Conservation (phyloP, 768 basidiomycete species). For the Neoboletus magnificus region DNA sequence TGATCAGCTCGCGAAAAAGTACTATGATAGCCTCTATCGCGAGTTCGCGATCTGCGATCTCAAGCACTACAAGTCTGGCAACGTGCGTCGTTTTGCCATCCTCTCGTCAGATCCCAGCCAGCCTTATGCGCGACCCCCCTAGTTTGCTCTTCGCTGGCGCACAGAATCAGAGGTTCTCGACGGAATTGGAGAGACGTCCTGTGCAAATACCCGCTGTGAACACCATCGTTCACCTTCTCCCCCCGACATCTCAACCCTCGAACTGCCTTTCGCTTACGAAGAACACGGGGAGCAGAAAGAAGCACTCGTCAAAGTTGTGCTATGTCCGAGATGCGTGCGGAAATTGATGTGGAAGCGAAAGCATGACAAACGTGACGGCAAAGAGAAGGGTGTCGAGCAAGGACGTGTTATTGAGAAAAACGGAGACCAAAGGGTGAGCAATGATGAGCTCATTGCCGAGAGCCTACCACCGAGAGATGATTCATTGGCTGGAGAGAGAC, state of each 20-base stretch:
- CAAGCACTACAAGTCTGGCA: slow-evolving; percentile 93
- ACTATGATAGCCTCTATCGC: slow-evolving; percentile 83
- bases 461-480: not conserved
- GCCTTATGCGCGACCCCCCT: not conserved
- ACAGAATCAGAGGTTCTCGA: slow-evolving; percentile 87
- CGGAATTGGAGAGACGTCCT: slow-evolving; percentile 82
- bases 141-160: slow-evolving; percentile 93
- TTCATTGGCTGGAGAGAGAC: not conserved
- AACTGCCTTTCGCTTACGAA: slow-evolving; percentile 85
- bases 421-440: not conserved
- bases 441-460: not conserved
- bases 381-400: not conserved
- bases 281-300: slow-evolving; percentile 74
- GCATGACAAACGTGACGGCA: slow-evolving; percentile 49
- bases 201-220: slow-evolving; percentile 84
- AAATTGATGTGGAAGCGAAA: slow-evolving; percentile 87
- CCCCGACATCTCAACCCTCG: slow-evolving; percentile 63
- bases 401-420: not conserved
- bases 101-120: not conserved
- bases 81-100: slow-evolving; percentile 45
- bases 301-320: slow-evolving; percentile 87
- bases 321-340: slow-evolving; percentile 73
- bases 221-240: slow-evolving; percentile 44
- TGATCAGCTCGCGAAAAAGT: slow-evolving; percentile 82
- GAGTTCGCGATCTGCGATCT: slow-evolving; percentile 92